phyloP scores from a whole-genome alignment of 2,329 filamentous ascomycete species.

The Xylaria sp. region DNA sequence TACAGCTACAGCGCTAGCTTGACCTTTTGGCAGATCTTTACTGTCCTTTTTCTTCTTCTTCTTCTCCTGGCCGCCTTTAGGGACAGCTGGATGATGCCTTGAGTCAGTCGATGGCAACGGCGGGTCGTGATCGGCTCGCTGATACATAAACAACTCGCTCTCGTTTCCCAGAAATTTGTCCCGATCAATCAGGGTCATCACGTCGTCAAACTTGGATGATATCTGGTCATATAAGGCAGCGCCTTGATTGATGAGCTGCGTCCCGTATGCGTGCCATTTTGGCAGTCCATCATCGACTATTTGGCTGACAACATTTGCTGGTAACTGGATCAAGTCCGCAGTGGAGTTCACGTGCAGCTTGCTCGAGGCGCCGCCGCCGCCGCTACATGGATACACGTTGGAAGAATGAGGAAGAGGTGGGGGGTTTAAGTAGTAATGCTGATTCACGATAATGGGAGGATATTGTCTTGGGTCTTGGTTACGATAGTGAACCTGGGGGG shows the following conservation, averaged over 20 bases:
- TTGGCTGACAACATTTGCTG: slow-evolving; percentile 51
- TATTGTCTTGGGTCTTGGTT: slow-evolving; percentile 47
- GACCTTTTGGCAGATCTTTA: slow-evolving; percentile 52
- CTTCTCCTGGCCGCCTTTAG: slow-evolving; percentile 41
- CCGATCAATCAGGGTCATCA: slow-evolving; percentile 78
- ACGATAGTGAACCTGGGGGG: slow-evolving; percentile 37
- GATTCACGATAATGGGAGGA: slow-evolving; percentile 62
- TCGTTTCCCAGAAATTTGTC: slow-evolving; percentile 66
- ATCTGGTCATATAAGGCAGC: slow-evolving; percentile 68
- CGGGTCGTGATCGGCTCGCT: slow-evolving; percentile 34
- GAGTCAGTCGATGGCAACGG: slow-evolving; percentile 32
- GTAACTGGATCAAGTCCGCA: slow-evolving; percentile 57
- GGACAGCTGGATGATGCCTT: slow-evolving; percentile 29
- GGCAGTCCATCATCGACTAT: slow-evolving; percentile 58
- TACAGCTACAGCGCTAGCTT: slow-evolving; percentile 50
- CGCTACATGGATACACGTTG: slow-evolving; percentile 38
- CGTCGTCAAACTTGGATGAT: slow-evolving; percentile 69
- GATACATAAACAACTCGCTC: slow-evolving; percentile 62
- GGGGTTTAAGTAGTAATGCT: slow-evolving; percentile 60
- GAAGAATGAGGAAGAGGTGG: slow-evolving; percentile 38
- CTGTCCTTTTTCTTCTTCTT: slow-evolving; percentile 45
- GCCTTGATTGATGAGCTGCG: slow-evolving; percentile 59
- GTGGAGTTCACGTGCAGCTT: slow-evolving; percentile 56
- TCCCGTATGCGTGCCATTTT: slow-evolving; percentile 56
- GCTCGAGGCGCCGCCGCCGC: slow-evolving; percentile 43